phyloP scores from a whole-genome alignment of 768 basidiomycete genomes.

The Lepiota venenata region DNA sequence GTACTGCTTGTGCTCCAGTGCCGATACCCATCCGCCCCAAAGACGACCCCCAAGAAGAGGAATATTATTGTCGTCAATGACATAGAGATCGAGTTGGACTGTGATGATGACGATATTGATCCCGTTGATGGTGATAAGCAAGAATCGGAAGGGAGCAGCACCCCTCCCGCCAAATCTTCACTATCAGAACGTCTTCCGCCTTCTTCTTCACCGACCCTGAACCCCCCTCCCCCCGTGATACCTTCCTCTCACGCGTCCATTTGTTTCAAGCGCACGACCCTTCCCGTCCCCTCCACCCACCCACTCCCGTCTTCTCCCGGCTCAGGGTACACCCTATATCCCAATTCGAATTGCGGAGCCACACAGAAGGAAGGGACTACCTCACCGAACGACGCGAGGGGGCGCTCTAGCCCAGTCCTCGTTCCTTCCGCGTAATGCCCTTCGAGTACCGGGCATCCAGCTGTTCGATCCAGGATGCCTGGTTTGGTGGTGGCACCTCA shows the following conservation, averaged over 20 bases:
- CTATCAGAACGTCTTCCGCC: neutral
- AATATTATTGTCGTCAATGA: slow-evolving; percentile 37
- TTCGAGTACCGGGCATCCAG: too few species aligned
- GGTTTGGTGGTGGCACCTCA: too few species aligned
- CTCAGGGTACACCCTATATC: neutral
- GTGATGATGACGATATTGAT: slow-evolving; percentile 24
- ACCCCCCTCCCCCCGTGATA: neutral
- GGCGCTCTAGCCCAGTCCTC: neutral
- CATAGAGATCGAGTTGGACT: slow-evolving; percentile 36
- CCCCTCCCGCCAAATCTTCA: slow-evolving; percentile 10
- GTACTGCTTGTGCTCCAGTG: neutral
- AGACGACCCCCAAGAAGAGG: slow-evolving; percentile 17
- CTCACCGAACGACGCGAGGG: neutral
- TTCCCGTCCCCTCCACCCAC: neutral
- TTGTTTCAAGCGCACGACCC: slow-evolving; percentile 8
- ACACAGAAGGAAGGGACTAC: too few species aligned
- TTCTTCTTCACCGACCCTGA: neutral
- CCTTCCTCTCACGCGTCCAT: slow-evolving; percentile 6
- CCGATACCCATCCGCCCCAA: neutral
- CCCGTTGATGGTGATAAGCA: slow-evolving; percentile 10
- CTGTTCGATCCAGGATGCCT: too few species aligned
- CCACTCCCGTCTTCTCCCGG: neutral
- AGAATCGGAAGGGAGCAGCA: slow-evolving; percentile 10
- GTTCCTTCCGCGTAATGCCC: neutral
- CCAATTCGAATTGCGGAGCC: neutral